These are phyloP conservation scores for Corrigiola litoralis DNA, from an alignment of 179 eudicot species.

Conservation along the genomic window DNA sequence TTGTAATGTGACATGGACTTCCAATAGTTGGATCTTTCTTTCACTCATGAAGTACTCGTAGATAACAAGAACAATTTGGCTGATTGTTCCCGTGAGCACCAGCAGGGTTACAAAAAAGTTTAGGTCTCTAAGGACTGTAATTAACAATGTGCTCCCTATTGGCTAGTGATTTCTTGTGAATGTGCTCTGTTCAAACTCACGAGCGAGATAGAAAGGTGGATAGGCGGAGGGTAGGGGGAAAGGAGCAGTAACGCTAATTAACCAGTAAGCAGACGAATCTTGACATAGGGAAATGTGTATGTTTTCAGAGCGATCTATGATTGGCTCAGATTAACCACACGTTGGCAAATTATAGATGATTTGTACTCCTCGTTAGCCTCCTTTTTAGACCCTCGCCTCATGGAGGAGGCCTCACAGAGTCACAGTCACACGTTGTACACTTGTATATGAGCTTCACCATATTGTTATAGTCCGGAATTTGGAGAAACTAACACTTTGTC, in stretches of 20 bases:
- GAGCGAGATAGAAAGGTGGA: background rate
- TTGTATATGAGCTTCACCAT: too few species aligned
- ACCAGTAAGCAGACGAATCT: background rate
- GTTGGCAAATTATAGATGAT: background rate
- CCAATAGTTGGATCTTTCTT: too few species aligned
- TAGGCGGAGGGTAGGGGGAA: background rate
- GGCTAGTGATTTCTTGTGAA: too few species aligned
- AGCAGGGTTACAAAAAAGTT: background rate
- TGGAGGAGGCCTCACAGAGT: too few species aligned
- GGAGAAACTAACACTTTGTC: background rate
- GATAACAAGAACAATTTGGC: too few species aligned
- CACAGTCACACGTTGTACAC: too few species aligned
- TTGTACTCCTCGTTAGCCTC: background rate
- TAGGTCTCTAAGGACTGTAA: background rate
- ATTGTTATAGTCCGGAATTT: too few species aligned
- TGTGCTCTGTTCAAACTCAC: slow-evolving; percentile 22
- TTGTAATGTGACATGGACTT: too few species aligned
- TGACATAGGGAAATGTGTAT: background rate
- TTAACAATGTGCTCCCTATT: background rate
- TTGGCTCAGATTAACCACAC: slow-evolving; percentile 5
- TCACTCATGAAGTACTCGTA: too few species aligned
- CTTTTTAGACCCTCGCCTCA: too few species aligned
- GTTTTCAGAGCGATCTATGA: background rate
- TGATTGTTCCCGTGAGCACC: too few species aligned
- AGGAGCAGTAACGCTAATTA: background rate